Base-by-base conservation (phyloP, 768 basidiomycete species). In the Polyporus arcularius region DNA sequence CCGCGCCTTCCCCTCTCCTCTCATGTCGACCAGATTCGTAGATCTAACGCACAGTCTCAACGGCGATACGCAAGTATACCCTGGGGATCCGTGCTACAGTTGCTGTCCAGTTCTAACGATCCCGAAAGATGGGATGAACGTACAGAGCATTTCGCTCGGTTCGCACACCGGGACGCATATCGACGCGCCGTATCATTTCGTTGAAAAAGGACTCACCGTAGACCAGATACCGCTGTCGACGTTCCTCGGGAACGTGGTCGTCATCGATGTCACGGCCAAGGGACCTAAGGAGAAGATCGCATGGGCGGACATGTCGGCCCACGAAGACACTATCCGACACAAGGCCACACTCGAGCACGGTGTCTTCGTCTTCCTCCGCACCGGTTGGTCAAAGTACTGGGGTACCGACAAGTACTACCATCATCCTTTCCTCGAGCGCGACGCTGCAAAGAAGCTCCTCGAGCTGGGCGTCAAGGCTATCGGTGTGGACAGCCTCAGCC, bases 191-290 rank as follows among this genome's bases (percentile, higher is more conserved):
- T 83, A 80, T 47, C 90, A 92, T 66, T 90, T 90, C 74, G 67
- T 87, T 69, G 74, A 75, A 1, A 73, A 78, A 21, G 88, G 86
- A 1, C 73, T 74, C 50, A 82, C 82, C 5, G 74, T 90, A 39
- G 82, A 86, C 61, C 77, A 87, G 51, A 73, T 91, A 30, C 78
- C 82, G 1, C 75, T 89, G 5, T 69, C 74, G 0, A 71, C 75
- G 11, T 79, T 89, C 58, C 70, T 89, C 10, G 69, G 67, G 1
- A 83, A 82, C 4, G 81, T 79, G 48, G 72, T 99, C 5, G 88
- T 98, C 56, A 97, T 97, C 1, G 97, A 98, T 10, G 89, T 98
- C 30, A 95, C 96, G 15, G 97, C 95, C 28, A 98, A 98, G 71
- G 82, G 98, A n/a, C 96, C 94, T 0, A 97, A 99, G 75, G 96